Evolutionary conservation across 2,329 filamentous ascomycete genomes (phyloP).

Genomic region (Pseudogymnoascus sp.): DNA sequence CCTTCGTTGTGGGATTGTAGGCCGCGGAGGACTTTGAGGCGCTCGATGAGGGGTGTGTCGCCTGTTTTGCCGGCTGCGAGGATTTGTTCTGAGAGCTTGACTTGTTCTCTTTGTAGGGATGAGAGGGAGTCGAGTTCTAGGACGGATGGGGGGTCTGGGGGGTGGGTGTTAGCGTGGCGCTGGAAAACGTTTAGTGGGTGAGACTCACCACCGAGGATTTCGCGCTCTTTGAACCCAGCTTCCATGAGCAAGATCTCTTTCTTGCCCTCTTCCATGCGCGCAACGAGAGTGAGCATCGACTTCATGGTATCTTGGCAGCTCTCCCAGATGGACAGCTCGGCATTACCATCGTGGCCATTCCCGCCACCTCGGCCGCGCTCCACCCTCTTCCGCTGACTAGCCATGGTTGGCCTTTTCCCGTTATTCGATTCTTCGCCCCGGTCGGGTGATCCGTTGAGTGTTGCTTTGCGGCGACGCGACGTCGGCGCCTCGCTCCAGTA

Average conservation of each 20-base stretch:
- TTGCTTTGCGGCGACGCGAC: neutral
- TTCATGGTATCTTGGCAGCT: neutral
- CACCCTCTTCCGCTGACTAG: conserved; percentile 3
- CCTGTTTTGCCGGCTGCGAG: conserved; percentile 14
- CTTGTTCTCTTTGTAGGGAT: conserved; percentile 25
- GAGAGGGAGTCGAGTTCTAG: conserved; percentile 22
- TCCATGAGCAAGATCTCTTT: conserved; percentile 1
- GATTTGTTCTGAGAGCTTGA: conserved; percentile 25
- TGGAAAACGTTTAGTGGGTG: too few species aligned
- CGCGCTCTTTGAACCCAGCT: neutral
- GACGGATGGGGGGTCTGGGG: conserved; percentile 19
- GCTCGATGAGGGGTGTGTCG: conserved; percentile 15
- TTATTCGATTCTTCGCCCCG: neutral
- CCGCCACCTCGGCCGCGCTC: conserved; percentile 1
- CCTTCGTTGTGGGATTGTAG: conserved; percentile 23
- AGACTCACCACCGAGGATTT: neutral
- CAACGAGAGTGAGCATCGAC: neutral
- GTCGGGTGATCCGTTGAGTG: neutral
- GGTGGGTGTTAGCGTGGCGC: too few species aligned
- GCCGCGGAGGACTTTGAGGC: conserved; percentile 17
- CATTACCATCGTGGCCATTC: neutral
- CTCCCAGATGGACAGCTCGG: neutral
- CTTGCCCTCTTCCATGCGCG: neutral
- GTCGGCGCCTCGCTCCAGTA: conserved; percentile 3
- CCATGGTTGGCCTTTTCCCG: neutral